Evolutionary conservation across 2,329 filamentous ascomycete species (phyloP), one percentile per base, ranked within the genome.

Genomic region (Ascochyta viciae-villosae): DNA sequence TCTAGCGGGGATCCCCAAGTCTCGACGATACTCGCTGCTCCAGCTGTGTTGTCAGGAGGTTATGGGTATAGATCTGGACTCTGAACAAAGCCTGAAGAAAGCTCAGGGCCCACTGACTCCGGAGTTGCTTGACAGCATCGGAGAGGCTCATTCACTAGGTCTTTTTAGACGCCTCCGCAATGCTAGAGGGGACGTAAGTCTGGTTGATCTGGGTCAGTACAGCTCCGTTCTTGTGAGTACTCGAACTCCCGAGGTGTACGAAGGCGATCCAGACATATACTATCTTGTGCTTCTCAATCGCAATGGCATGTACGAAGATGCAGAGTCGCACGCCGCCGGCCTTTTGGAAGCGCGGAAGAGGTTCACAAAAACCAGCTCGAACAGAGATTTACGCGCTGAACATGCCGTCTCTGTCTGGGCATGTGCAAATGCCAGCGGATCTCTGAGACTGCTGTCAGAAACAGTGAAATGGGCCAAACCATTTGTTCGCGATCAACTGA

Each of bases 401-500:
- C 67, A 67, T 57, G 73, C 70, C 2, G 58, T 65, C 9, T 65
- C 67, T 13, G 69, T 68, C 2, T 23, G 74, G 13, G 52, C 58
- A 27, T 74, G 62, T 54, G 67, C 74, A 12, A 64, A 71, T 3
- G 72, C 72, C 15, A 76, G 71, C 42, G 70, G 71, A 2, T 75
- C 67, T 9, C 49, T 75, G 1, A 55, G 67, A 1, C 15, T 77
- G 1, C 69, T 70, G 19, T 62, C 59, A 19, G 65, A 75, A 6
- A 67, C 68, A 1, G 33, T 77, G 2, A 31, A 67, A 2, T 79
- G 77, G 77, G 61, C 70, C 1, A 72, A 67, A 6, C 66, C 74
- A 2, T 79, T 71, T 51, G 62, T 74, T n/a, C 71, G 71, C 23
- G 77, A 79, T 62, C 38, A 42, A 6, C 42, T 65, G 22, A 74